Conservation (phyloP, 1,284 basidiomycete species). For the Cutaneotrichosporon sp. region DNA sequence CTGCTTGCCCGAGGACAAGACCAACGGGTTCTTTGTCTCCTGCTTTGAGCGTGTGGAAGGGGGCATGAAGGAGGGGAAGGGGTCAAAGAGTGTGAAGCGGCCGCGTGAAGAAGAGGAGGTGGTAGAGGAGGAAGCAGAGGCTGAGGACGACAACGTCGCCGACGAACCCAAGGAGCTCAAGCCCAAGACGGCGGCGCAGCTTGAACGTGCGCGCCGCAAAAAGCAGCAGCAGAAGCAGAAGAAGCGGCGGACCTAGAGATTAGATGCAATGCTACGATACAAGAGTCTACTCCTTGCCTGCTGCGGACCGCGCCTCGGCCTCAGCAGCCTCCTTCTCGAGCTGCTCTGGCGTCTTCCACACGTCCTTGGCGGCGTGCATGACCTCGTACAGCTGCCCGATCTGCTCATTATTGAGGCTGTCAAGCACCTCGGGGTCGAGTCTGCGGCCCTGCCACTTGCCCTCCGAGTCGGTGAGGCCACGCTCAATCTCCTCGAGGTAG, state of each 20-base stretch:
- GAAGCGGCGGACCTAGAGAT: neutral
- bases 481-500: constrained; percentile 71
- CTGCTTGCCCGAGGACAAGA: constrained; percentile 82
- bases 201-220: constrained; percentile 42
- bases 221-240: constrained; percentile 40
- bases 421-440: constrained; percentile 71
- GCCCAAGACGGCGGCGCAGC: constrained; percentile 42
- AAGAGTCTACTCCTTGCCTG: constrained; percentile 14
- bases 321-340: constrained; percentile 18
- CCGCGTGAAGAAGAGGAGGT: constrained; percentile 8
- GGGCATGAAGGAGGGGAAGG: constrained; percentile 13
- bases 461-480: constrained; percentile 27
- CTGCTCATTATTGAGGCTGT: constrained; percentile 86
- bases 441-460: constrained; percentile 63
- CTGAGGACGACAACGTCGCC: constrained; percentile 12
- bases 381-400: constrained; percentile 87
- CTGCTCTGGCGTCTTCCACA: constrained; percentile 64
- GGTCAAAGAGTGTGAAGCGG: constrained; percentile 10
- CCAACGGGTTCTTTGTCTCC: constrained; percentile 93
- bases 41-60: constrained; percentile 63
- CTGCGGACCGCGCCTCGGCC: constrained; percentile 19
- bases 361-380: constrained; percentile 80
- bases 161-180: constrained; percentile 32
- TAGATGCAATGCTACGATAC: constrained; percentile 5
- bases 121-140: constrained; percentile 10